Percentiles rank a stretch among this genome's conserved stretches.
Evolutionary conservation across 2,329 filamentous ascomycete genomes (phyloP).

Genomic region (Beauveria scarabaeidicola): DNA sequence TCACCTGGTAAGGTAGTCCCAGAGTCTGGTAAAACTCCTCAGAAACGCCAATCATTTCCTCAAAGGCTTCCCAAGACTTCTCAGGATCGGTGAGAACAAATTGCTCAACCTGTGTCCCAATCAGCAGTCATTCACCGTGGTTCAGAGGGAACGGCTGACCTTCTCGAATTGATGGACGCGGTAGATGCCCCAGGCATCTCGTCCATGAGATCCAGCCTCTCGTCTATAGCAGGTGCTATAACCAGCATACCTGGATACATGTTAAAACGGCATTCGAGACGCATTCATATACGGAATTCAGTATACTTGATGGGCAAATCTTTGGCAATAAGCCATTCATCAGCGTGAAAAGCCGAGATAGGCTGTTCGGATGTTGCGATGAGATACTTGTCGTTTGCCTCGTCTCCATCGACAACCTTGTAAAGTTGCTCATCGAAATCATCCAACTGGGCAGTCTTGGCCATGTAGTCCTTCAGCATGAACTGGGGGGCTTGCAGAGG

Average conservation of each 20-base stretch:
- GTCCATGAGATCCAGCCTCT: constrained; percentile 77
- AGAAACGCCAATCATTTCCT: constrained; percentile 82
- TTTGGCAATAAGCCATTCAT: constrained; percentile 81
- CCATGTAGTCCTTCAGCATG: constrained; percentile 94
- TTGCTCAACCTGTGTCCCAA: constrained; percentile 51
- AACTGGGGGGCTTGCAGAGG: constrained; percentile 84
- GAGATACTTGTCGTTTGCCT: constrained; percentile 75
- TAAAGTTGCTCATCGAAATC: constrained; percentile 98
- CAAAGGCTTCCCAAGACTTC: constrained; percentile 86
- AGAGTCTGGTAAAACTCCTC: constrained; percentile 95
- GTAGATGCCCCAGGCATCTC: constrained; percentile 97
- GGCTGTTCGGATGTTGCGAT: constrained; percentile 88
- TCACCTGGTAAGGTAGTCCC: constrained; percentile 80
- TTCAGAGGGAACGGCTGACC: constrained; percentile 30
- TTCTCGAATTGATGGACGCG: constrained; percentile 98
- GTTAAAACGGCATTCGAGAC: neutral
- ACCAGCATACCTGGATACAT: constrained; percentile 66
- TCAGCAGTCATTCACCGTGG: neutral
- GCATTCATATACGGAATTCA: neutral
- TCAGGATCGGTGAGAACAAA: constrained; percentile 77
- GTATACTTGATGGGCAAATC: constrained; percentile 77
- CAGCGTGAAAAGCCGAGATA: constrained; percentile 82
- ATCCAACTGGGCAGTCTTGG: constrained; percentile 92
- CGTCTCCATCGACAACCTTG: constrained; percentile 85
- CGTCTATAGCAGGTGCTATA: constrained; percentile 94